These are phyloP conservation scores for Aspergillus conjunctus DNA, from an alignment of 495 filamentous ascomycete genomes.

Conservation along the genomic window DNA sequence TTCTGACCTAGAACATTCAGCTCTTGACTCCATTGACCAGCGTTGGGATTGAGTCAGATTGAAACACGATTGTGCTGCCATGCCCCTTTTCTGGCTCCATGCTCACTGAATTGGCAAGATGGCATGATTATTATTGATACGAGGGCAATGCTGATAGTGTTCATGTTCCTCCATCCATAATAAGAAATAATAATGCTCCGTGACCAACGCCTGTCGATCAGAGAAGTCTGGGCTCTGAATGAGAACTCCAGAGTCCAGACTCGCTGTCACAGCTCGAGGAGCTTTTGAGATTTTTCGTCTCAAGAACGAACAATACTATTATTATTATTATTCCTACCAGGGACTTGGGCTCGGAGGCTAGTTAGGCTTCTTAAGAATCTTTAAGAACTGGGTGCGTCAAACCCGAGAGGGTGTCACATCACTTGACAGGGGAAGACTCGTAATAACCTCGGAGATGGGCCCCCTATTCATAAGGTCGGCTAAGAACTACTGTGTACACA, in stretches of 20 bases:
- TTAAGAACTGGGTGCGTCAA: background rate
- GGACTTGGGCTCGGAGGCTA: no score
- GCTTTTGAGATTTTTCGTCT: background rate
- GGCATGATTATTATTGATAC: background rate
- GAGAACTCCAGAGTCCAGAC: no score
- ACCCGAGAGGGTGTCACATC: background rate
- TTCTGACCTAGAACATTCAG: no score
- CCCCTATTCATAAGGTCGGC: background rate
- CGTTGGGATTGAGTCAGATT: no score
- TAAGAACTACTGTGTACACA: no score
- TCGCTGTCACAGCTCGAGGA: background rate
- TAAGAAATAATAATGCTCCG: background rate
- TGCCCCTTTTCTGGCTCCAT: background rate
- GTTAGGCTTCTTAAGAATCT: background rate
- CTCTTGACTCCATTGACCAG: no score
- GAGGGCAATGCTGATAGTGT: constrained; percentile 7
- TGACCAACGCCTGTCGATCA: constrained; percentile 18
- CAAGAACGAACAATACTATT: no score
- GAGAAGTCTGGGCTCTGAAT: background rate
- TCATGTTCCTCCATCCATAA: constrained; percentile 15
- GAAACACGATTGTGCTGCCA: background rate
- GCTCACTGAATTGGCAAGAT: background rate
- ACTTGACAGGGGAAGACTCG: background rate
- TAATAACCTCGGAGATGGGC: background rate
- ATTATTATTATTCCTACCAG: no score